Base-by-base conservation (phyloP, 192 early-diverging fungal genomes). In the Glomus cerebriforme region DNA sequence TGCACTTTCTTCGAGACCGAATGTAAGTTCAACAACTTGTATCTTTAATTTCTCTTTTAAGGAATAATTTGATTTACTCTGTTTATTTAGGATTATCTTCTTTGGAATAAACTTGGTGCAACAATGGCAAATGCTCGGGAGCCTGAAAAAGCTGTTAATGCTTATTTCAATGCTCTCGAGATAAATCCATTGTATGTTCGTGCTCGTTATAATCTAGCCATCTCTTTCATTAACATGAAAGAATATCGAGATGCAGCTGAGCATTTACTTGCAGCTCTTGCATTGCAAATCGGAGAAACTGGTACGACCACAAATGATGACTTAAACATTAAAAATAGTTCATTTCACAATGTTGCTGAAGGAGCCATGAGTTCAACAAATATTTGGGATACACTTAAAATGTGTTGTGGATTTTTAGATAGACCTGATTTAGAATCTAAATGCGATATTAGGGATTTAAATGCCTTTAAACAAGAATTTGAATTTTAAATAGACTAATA, bases 41-140 rank as follows among this genome's bases (percentile, higher is more conserved):
- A 34, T 27, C 45, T 73, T 32, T 15, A 59, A 13, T 17, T 70
- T 45, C 19, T 60, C n/a, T 7, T 27, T 37, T 10, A 64, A 66
- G n/a, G 1, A 1, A 60, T 76, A 62, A 35, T 65, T 10, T 58
- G 37, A 39, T 39, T 39, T 39, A 39, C 37, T 9, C 7, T 19
- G 32, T 24, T 70, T 59, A 1, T 62, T 29, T 79, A 92, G 83
- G 95, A 98, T 81, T 98, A 97, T 82, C 85, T 97, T 80, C 86
- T 98, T 47, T 99, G 95, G 95, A 99, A 99, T 87, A 95, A 96
- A 78, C 88, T 99, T 32, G 98, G 98, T 9, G 98, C 98, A 5
- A 99, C 97, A 1, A 88, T 96, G 54, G 98, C 97, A 27, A 98
- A 99, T 80, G 88, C 92, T 17, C 88, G 88, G n/a, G 85, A 93